Evolutionary conservation across 805 yeast species (phyloP), one percentile per base, ranked within the genome.

Genomic region (Kazachstania psychrophila): DNA sequence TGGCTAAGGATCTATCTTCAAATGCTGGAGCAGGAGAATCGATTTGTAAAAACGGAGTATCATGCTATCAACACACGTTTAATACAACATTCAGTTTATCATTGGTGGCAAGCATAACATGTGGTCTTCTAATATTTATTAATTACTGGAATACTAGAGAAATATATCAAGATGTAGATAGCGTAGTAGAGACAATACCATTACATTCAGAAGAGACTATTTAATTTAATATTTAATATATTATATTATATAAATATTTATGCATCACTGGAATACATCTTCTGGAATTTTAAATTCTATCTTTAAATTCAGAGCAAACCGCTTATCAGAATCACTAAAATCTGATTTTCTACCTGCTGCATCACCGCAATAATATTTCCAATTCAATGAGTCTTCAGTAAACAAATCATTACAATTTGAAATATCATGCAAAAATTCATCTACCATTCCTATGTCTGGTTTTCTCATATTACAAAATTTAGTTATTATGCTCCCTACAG

Each of bases 291-390:
- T 61, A 50, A 85, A 89, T 15, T 46, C 43, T 2, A 86, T 31
- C 0, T 73, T 73, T 1, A 71, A 51, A 14, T 64, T 67, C 29
- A 64, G 44, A 0, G 97, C 96, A 66, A 88, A 88, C 38, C 42
- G 53, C 44, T 54, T 58, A 56, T 89, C 98, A 33, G 82, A 73
- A 47, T 83, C 87, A 66, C 92, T 83, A 53, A 79, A 82, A 57
- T 89, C 97, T 0, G 52, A 57, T 2, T 54, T 50, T 36, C 97
- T 66, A 1, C 97, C 98, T 6, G 96, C 97, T 0, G 97, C 97
- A 62, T 89, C 98, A 5, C 98, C 98, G n/a, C 87, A 88, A 56
- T 62, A 92, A 32, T 51, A 56, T 14, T 23, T 32, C 47, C 48
- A 44, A 17, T 42, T 41, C 15, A 44, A 15, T 12, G 27, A 13